A percentile compares a stretch with the other conserved stretches of the same genome.
Conservation (phyloP, 768 basidiomycete species). For the Termitomyces sp. region DNA sequence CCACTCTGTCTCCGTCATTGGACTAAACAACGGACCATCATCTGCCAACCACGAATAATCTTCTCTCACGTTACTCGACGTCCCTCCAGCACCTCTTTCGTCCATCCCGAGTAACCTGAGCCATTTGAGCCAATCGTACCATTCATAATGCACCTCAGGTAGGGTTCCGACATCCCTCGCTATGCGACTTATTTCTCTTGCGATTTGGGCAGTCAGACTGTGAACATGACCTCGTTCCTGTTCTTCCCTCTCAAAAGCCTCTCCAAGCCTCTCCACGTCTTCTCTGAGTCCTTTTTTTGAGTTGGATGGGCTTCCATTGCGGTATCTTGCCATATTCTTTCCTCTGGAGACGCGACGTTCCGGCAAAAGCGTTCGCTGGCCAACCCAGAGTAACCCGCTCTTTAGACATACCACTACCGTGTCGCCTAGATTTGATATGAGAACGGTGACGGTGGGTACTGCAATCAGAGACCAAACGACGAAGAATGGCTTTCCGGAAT, state of each 20-base stretch:
- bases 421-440: slow-evolving; percentile 48
- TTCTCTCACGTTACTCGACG: slow-evolving; percentile 4
- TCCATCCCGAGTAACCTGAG: slow-evolving; percentile 24
- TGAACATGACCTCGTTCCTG: slow-evolving; percentile 19
- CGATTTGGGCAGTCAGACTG: slow-evolving; percentile 26
- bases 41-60: slow-evolving; percentile 37
- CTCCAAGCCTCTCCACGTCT: slow-evolving; percentile 26
- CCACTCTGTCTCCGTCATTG: slow-evolving; percentile 34
- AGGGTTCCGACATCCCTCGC: slow-evolving; percentile 26
- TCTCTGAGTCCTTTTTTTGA: slow-evolving; percentile 6
- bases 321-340: neutral
- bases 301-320: neutral
- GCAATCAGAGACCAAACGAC: slow-evolving; percentile 39
- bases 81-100: slow-evolving; percentile 10
- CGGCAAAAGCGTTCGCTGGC: slow-evolving; percentile 23
- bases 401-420: slow-evolving; percentile 38
- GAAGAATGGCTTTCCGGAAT: slow-evolving; percentile 37
- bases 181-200: slow-evolving; percentile 23
- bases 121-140: slow-evolving; percentile 35
- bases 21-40: slow-evolving; percentile 36
- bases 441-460: slow-evolving; percentile 36
- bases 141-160: slow-evolving; percentile 26
- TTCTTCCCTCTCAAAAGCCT: slow-evolving; percentile 33
- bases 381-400: slow-evolving; percentile 27
- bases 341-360: slow-evolving; percentile 12